Conservation (phyloP, 129 eudicot species). For the Glebionis coronaria region DNA sequence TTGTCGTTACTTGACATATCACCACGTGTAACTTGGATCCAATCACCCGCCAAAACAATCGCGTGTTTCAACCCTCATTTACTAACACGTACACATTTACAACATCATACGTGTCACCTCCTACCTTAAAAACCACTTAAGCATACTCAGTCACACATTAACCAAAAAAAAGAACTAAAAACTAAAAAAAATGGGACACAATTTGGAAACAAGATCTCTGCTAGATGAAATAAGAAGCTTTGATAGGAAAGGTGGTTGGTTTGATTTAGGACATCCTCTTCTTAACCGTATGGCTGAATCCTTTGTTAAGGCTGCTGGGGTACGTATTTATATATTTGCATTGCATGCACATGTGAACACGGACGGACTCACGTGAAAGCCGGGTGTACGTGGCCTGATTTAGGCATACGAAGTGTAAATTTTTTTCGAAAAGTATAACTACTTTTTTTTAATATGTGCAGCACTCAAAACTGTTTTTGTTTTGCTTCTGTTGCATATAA, state of each 20-base stretch:
- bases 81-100: slow-evolving; percentile 21
- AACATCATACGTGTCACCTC: slow-evolving; percentile 24
- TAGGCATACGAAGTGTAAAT: too few species aligned
- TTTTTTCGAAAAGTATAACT: too few species aligned
- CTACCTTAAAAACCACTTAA: background rate
- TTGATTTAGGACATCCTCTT: slow-evolving; percentile 91
- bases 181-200: slow-evolving; percentile 35
- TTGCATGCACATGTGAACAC: too few species aligned
- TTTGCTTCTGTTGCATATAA: too few species aligned
- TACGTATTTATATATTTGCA: slow-evolving; percentile 14
- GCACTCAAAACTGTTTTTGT: too few species aligned
- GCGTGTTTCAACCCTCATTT: background rate
- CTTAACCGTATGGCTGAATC: slow-evolving; percentile 86
- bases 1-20: background rate
- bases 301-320: slow-evolving; percentile 91
- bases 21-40: slow-evolving; percentile 38
- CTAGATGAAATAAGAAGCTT: slow-evolving; percentile 66
- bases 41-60: slow-evolving; percentile 19
- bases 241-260: slow-evolving; percentile 53
- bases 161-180: background rate
- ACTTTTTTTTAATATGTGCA: too few species aligned
- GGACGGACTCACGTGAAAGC: too few species aligned
- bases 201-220: slow-evolving; percentile 61
- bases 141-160: background rate
- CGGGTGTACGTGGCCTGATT: too few species aligned